phyloP scores from a whole-genome alignment of 345 rosid species.

The Durio zibethinus region DNA sequence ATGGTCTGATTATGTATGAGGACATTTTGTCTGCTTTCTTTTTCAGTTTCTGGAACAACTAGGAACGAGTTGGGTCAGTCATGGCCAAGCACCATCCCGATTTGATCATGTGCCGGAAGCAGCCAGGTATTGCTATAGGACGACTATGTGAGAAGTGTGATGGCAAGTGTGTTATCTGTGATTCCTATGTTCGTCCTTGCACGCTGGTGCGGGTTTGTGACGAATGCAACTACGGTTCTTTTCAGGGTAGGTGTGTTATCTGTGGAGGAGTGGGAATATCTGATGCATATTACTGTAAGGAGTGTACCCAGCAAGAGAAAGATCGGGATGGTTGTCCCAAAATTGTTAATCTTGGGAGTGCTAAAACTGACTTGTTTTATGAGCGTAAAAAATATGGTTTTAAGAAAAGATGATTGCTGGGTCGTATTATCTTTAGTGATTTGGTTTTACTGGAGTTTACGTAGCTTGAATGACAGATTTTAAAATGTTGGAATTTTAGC shows the following conservation, averaged over 20 bases:
- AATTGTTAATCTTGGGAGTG: conserved; percentile 66
- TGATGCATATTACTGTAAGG: conserved; percentile 72
- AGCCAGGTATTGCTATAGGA: conserved; percentile 74
- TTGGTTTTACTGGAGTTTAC: background rate
- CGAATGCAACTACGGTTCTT: conserved; percentile 72
- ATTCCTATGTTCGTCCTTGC: conserved; percentile 67
- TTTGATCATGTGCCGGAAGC: conserved; percentile 72
- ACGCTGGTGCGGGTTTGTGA: conserved; percentile 70
- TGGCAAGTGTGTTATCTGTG: conserved; percentile 70
- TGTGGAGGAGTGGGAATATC: conserved; percentile 74
- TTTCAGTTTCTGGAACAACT: background rate
- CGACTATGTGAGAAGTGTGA: conserved; percentile 64
- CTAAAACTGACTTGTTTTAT: conserved; percentile 60
- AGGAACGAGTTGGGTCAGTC: conserved; percentile 1
- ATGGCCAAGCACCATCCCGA: conserved; percentile 84
- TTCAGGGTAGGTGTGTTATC: conserved; percentile 68
- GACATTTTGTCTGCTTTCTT: background rate
- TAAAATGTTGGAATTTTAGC: background rate
- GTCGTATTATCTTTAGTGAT: background rate
- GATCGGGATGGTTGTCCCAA: conserved; percentile 69
- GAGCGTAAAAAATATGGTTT: conserved; percentile 68
- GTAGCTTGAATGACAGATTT: background rate
- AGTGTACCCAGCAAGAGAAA: conserved; percentile 73
- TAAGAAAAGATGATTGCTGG: conserved; percentile 38
- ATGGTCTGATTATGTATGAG: no score